Evolutionary conservation across 345 rosid genomes (phyloP).

Genomic region (Salix caprea): DNA sequence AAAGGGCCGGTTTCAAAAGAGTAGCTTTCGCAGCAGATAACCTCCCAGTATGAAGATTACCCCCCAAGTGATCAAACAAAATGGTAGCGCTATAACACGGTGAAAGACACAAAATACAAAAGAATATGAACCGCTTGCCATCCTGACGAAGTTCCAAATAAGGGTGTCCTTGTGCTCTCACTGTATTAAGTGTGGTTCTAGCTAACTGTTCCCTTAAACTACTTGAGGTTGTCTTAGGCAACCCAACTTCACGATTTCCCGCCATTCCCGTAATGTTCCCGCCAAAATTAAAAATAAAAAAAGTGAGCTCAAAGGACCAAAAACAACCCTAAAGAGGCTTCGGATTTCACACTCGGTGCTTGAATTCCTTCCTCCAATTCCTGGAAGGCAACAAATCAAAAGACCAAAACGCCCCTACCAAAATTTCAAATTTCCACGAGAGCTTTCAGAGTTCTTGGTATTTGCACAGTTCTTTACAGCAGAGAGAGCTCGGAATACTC

Average conservation of each 20-base stretch:
- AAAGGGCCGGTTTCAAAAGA: slow-evolving; percentile 77
- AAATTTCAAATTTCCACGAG: background rate
- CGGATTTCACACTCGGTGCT: background rate
- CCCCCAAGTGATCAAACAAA: slow-evolving; percentile 72
- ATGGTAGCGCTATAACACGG: slow-evolving; percentile 74
- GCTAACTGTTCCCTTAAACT: slow-evolving; percentile 67
- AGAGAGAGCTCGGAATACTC: slow-evolving; percentile 11
- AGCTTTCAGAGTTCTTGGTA: background rate
- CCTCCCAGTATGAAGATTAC: slow-evolving; percentile 70
- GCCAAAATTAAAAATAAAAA: slow-evolving; percentile 17
- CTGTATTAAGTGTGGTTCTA: slow-evolving; percentile 53
- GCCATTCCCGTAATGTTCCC: slow-evolving; percentile 44
- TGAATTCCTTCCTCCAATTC: background rate
- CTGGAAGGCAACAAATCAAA: slow-evolving; percentile 12
- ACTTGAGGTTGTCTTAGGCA: slow-evolving; percentile 36
- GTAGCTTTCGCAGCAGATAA: slow-evolving; percentile 66
- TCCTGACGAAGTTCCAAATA: slow-evolving; percentile 80
- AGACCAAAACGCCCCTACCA: slow-evolving; percentile 6
- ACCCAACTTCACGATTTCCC: slow-evolving; percentile 51
- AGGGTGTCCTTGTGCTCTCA: slow-evolving; percentile 66
- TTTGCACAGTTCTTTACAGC: background rate
- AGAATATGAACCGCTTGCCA: slow-evolving; percentile 68
- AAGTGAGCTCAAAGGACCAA: slow-evolving; percentile 11
- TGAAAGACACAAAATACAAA: slow-evolving; percentile 81
- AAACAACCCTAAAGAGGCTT: background rate